A percentile compares a stretch with the other conserved stretches of the same genome.
Conservation (phyloP, 2,329 filamentous ascomycete species). For the Metarhizium brunneum region DNA sequence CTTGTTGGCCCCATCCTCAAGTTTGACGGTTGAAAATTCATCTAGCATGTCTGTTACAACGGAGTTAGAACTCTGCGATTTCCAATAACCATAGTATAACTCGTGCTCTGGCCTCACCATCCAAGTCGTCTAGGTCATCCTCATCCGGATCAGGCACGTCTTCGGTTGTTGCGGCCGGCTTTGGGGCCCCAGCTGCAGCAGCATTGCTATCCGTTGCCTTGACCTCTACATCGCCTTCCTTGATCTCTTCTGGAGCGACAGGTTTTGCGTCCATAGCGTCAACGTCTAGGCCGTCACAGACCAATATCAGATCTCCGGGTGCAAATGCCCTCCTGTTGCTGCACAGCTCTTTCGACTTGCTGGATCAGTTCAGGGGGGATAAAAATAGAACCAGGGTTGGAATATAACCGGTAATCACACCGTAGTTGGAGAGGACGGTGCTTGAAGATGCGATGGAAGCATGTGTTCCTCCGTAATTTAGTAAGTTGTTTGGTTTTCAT, state of each 20-base stretch:
- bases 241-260: slow-evolving; percentile 11
- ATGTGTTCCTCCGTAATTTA: not conserved
- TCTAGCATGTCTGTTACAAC: slow-evolving; percentile 71
- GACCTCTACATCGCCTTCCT: slow-evolving; percentile 14
- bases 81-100: not conserved
- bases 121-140: slow-evolving; percentile 84
- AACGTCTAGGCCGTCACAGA: not conserved
- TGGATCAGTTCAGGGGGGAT: not conserved
- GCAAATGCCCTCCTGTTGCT: slow-evolving; percentile 4
- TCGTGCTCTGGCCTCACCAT: slow-evolving; percentile 46
- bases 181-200: slow-evolving; percentile 2
- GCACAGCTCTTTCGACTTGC: not conserved
- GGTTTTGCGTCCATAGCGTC: slow-evolving; percentile 12
- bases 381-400: not conserved
- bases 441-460: not conserved
- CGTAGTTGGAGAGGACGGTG: not conserved
- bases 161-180: slow-evolving; percentile 20
- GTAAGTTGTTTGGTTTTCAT: not conserved
- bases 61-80: slow-evolving; percentile 3
- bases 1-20: slow-evolving; percentile 24
- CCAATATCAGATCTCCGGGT: slow-evolving; percentile 10
- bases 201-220: slow-evolving; percentile 9
- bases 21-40: slow-evolving; percentile 66
- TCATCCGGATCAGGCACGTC: slow-evolving; percentile 83
- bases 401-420: not conserved